Percentiles rank a stretch among this genome's conserved stretches.
Conservation (phyloP, 1,284 basidiomycete genomes). For the Irpex lacteus region DNA sequence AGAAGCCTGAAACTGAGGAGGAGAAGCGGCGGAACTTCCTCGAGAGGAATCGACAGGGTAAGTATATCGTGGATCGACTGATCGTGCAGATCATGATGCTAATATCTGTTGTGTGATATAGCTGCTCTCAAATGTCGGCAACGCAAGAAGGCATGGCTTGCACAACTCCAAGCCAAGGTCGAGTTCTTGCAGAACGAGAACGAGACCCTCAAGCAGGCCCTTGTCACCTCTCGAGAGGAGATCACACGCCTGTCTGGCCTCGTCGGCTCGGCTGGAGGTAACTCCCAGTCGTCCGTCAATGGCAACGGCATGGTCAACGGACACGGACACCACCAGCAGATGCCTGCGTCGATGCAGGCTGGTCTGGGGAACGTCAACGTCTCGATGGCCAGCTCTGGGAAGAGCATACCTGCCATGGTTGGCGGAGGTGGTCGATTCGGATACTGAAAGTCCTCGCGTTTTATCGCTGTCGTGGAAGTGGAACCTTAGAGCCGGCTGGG, state of each 20-base stretch:
- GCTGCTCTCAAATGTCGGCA: constrained; percentile 98
- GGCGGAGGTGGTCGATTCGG: not conserved
- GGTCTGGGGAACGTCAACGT: not conserved
- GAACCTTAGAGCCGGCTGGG: not conserved
- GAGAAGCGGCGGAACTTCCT: constrained; percentile 94
- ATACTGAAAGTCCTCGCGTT: not conserved
- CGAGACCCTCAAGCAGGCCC: constrained; percentile 80
- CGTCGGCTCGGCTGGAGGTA: constrained; percentile 53
- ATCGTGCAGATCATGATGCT: not conserved
- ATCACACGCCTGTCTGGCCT: constrained; percentile 73
- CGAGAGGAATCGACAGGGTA: constrained; percentile 93
- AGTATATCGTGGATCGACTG: constrained; percentile 15
- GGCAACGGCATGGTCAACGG: constrained; percentile 5
- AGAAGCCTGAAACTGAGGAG: constrained; percentile 91
- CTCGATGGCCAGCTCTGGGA: not conserved
- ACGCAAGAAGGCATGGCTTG: constrained; percentile 97
- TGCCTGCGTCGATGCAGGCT: constrained; percentile 1
- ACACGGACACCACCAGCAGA: not conserved
- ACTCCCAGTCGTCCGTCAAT: constrained; percentile 22
- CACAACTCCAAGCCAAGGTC: constrained; percentile 90
- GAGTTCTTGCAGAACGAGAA: constrained; percentile 91
- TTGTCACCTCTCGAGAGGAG: constrained; percentile 78
- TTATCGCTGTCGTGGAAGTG: not conserved
- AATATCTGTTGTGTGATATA: constrained; percentile 36
- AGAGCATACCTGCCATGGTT: not conserved